These are phyloP conservation scores for Boletus eberwhitei DNA, from an alignment of 768 basidiomycete species.

Conservation along the genomic window DNA sequence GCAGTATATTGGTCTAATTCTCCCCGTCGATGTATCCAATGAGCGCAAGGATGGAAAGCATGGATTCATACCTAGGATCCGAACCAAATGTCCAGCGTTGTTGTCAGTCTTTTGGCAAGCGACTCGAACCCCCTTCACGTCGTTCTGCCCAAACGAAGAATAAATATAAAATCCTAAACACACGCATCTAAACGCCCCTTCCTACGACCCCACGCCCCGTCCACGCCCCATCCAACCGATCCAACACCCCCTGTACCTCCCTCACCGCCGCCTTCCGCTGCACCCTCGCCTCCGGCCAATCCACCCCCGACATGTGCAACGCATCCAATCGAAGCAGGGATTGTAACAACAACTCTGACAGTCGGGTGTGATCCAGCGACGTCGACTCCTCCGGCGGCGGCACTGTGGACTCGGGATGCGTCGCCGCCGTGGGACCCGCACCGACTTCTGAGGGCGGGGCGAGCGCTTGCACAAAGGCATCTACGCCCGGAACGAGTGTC, in stretches of 20 bases:
- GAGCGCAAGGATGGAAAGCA: neutral
- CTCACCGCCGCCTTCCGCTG: constrained; percentile 85
- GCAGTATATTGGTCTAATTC: neutral
- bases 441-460: neutral
- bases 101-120: no score
- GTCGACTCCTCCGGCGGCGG: constrained; percentile 19
- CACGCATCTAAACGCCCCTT: neutral
- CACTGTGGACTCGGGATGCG: neutral
- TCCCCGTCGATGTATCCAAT: neutral
- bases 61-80: neutral
- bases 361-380: constrained; percentile 45
- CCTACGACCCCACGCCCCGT: constrained; percentile 21
- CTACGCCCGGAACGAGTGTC: constrained; percentile 54
- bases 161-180: neutral
- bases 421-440: no score
- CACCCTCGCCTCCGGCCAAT: constrained; percentile 75
- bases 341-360: constrained; percentile 84
- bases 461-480: constrained; percentile 47
- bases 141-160: neutral
- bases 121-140: no score
- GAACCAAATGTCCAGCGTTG: neutral
- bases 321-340: constrained; percentile 85
- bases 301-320: constrained; percentile 57
- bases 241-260: constrained; percentile 79
- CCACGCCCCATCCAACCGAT: constrained; percentile 76